Conservation (phyloP, 2,329 filamentous ascomycete genomes). For the Colletotrichum incanum region DNA sequence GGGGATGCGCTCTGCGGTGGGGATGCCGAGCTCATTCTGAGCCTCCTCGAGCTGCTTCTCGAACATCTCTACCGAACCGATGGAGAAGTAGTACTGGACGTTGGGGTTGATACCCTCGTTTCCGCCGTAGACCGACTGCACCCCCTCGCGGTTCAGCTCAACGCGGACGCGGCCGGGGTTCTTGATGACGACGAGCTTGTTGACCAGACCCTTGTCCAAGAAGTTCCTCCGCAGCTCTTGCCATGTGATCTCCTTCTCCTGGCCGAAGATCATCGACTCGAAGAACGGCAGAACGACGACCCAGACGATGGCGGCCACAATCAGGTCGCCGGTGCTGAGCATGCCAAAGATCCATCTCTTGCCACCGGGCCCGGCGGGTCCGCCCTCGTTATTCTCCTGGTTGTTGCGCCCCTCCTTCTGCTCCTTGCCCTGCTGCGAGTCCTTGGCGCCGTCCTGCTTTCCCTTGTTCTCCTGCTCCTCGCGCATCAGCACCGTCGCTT, state of each 20-base stretch:
- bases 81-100: conserved; percentile 92
- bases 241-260: conserved; percentile 88
- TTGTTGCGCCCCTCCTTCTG: conserved; percentile 45
- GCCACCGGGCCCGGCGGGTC: conserved; percentile 42
- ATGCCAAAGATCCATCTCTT: conserved; percentile 44
- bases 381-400: conserved; percentile 36
- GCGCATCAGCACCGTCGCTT: conserved; percentile 37
- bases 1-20: conserved; percentile 89
- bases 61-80: conserved; percentile 94
- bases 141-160: conserved; percentile 82
- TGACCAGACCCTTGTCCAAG: conserved; percentile 94
- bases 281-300: conserved; percentile 62
- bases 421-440: conserved; percentile 49
- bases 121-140: conserved; percentile 80
- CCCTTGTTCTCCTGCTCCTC: conserved; percentile 42
- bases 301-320: conserved; percentile 62
- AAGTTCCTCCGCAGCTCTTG: conserved; percentile 96
- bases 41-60: conserved; percentile 91
- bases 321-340: conserved; percentile 56
- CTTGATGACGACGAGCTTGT: conserved; percentile 88
- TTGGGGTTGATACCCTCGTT: conserved; percentile 76
- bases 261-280: conserved; percentile 57
- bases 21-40: conserved; percentile 89
- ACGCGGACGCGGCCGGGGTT: conserved; percentile 79
- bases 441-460: conserved; percentile 37